Evolutionary conservation across 768 basidiomycete genomes (phyloP), one percentile per base, ranked within the genome.

Genomic region (Gloeopeniophorella convolvens): DNA sequence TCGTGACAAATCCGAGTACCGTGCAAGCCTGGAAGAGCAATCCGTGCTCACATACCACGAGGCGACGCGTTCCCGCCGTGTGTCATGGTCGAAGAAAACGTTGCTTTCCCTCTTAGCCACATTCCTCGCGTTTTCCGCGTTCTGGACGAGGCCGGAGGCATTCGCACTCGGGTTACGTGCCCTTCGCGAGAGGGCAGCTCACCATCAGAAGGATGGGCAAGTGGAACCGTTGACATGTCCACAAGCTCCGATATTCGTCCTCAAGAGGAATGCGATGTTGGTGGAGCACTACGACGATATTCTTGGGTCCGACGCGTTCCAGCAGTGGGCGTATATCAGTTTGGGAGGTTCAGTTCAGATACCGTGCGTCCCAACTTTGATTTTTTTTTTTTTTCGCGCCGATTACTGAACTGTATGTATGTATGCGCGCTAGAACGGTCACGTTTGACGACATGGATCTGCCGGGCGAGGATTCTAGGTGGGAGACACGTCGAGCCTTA

Each of bases 321-420:
- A 62, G 53, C 43, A 56, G 7, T 61, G 62, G 37, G 65, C 60
- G 12, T 65, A 63, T 37, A 63, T 65, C 34, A 69, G 59, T 35
- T 56, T 72, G 27, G 61, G 67, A 11, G 71, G 65, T 3, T 69
- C 67, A 3, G 63, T 72, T 5, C 57, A 63, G 27, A 65, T 72
- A 15, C 65, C 65, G 62, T 68, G 32, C 23, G 51, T 43, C 24
- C 35, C 3, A 12, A 21, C 16, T n/a, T 28, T 21, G 18, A 28
- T 27, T 6, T 47, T 20, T 8, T 36, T 6, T n/a, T 9, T n/a
- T 5, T 23, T 8, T n/a, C 8, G 16, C 8, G 15, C 18, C 21
- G 15, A 10, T 3, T 27, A n/a, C n/a, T 15, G 8, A 32, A 2
- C 3, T 36, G 13, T 5, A 15, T 21, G 11, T 3, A 24, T 24